Conservation (phyloP, 768 basidiomycete genomes). For the Termitomyces sp. region DNA sequence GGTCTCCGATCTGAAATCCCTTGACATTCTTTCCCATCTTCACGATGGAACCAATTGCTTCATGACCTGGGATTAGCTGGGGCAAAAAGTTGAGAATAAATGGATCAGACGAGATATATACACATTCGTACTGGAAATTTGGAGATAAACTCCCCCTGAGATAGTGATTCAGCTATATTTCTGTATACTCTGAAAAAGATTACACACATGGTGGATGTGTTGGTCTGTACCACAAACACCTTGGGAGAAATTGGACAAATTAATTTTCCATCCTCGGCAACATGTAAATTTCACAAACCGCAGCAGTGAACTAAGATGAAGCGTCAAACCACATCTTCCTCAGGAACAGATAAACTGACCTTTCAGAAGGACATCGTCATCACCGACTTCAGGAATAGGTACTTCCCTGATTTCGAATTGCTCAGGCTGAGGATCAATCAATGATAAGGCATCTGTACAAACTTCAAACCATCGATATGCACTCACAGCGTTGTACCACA, state of each 20-base stretch:
- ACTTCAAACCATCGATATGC: neutral
- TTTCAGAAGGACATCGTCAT: constrained; percentile 74
- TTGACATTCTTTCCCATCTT: constrained; percentile 77
- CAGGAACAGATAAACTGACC: constrained; percentile 22
- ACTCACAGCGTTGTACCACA: constrained; percentile 57
- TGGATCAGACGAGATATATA: neutral
- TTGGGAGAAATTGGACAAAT: neutral
- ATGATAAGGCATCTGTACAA: constrained; percentile 2
- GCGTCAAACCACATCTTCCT: constrained; percentile 3
- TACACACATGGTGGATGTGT: constrained; percentile 52
- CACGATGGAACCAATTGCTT: constrained; percentile 68
- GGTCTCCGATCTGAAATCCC: constrained; percentile 72
- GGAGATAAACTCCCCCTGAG: constrained; percentile 53
- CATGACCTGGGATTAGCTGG: constrained; percentile 70
- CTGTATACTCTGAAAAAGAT: neutral
- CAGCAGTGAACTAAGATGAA: constrained; percentile 32
- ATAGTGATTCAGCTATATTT: neutral
- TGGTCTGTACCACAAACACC: constrained; percentile 60
- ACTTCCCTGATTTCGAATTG: constrained; percentile 65
- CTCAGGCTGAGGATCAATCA: constrained; percentile 40
- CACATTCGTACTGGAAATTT: constrained; percentile 43
- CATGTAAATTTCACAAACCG: constrained; percentile 22
- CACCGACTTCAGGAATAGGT: constrained; percentile 57
- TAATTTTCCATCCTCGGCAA: neutral
- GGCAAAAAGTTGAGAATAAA: neutral